Conservation (phyloP, 2,329 filamentous ascomycete species). For the Xylariales sp. region DNA sequence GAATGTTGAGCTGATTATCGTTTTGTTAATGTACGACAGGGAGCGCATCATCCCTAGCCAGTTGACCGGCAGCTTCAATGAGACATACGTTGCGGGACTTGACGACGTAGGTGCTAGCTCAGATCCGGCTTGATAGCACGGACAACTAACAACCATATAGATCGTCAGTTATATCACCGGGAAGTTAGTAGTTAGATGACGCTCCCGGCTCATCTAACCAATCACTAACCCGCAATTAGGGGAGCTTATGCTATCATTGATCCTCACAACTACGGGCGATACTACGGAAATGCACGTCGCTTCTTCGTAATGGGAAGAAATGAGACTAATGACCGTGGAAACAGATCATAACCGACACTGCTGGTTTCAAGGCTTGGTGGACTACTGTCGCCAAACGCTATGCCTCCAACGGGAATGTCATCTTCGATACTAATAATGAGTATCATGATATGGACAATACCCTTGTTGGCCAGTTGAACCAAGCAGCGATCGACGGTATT, state of each 20-base stretch:
- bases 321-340: not conserved
- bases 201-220: too few relatives aligned
- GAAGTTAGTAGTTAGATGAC: too few relatives aligned
- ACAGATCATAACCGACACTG: slow-evolving; percentile 45
- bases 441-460: slow-evolving; percentile 58
- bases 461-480: slow-evolving; percentile 56
- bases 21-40: too few relatives aligned
- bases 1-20: too few relatives aligned
- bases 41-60: slow-evolving; percentile 18
- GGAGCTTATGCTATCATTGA: slow-evolving; percentile 51
- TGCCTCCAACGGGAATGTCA: slow-evolving; percentile 46
- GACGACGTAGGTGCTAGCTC: too few relatives aligned
- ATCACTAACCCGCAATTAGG: too few relatives aligned
- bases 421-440: slow-evolving; percentile 65
- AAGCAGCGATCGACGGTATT: slow-evolving; percentile 59
- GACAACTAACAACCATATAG: too few relatives aligned
- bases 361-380: slow-evolving; percentile 54
- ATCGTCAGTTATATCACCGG: too few relatives aligned
- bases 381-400: slow-evolving; percentile 49
- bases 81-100: slow-evolving; percentile 22
- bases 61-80: slow-evolving; percentile 30
- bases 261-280: slow-evolving; percentile 59
- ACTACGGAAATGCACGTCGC: slow-evolving; percentile 41
- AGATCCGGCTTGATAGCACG: too few relatives aligned
- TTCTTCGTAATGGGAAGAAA: not conserved